These are phyloP conservation scores for Aspergillus ustus DNA, from an alignment of 2,329 filamentous ascomycete species.

Conservation along the genomic window DNA sequence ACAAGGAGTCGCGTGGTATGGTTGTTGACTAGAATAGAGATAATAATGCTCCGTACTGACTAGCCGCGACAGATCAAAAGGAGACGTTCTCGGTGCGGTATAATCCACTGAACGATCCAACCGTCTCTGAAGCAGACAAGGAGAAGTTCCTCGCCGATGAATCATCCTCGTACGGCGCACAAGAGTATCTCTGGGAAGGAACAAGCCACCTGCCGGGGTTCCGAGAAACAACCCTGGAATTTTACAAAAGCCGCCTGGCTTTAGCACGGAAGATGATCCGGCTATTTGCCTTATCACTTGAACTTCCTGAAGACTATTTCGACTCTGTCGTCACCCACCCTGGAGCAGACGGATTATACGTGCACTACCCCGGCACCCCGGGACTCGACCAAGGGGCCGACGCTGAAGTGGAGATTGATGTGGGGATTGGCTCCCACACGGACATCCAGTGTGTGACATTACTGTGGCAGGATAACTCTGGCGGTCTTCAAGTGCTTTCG, in stretches of 20 bases:
- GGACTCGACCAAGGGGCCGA: conserved; percentile 28
- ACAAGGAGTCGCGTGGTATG: conserved; percentile 36
- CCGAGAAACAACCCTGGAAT: conserved; percentile 26
- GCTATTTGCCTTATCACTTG: conserved; percentile 60
- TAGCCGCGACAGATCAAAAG: conserved; percentile 48
- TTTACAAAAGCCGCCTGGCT: conserved; percentile 39
- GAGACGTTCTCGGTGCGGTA: conserved; percentile 60
- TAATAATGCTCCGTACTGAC: background rate
- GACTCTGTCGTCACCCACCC: conserved; percentile 60
- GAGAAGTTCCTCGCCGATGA: conserved; percentile 51
- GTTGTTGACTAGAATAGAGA: background rate
- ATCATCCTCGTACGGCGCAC: conserved; percentile 48
- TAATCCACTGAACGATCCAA: conserved; percentile 57
- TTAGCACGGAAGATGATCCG: conserved; percentile 58
- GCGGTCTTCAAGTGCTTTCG: conserved; percentile 52
- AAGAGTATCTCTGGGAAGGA: conserved; percentile 59
- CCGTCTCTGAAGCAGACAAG: conserved; percentile 39
- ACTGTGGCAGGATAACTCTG: conserved; percentile 49
- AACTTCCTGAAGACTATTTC: conserved; percentile 60
- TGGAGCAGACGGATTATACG: conserved; percentile 49
- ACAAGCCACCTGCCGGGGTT: conserved; percentile 51
- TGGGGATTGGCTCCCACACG: conserved; percentile 53
- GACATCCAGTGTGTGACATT: conserved; percentile 57
- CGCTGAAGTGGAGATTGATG: conserved; percentile 34
- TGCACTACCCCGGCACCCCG: conserved; percentile 51